Base-by-base conservation (phyloP, 768 basidiomycete species). In the Hemileccinum impolitum region DNA sequence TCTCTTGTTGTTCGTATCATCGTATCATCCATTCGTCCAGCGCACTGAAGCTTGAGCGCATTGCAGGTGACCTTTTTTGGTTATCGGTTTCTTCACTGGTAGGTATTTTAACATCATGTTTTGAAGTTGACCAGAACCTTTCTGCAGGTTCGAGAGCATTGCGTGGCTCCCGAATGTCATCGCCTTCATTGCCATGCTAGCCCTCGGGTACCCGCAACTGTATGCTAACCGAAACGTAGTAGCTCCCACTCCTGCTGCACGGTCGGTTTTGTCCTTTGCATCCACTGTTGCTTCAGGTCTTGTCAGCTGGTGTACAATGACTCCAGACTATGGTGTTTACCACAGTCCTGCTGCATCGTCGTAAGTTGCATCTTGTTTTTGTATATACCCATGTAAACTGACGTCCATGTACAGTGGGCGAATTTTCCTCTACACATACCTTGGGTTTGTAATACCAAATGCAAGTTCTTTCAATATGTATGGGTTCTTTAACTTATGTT, bases 201-300 rank as follows among this genome's bases (percentile, higher is more conserved):
- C 82, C 1, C 68, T 88, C 17, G 82, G 87, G 0, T 89, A 83
- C 1, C 83, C 86, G 44, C 76, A 90, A 51, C 66, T 93, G 18
- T 69, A 66, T 12, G 55, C 54, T 19, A 79, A 72, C 42, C 75
- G 59, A 38, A 48, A 39, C 10, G 51, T 73, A 4, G 72, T 72
- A 11, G 73, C 54, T 7, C 57, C 57, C 0, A 59, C 70, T 7
- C 70, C 75, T 1, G 70, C 69, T 0, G 56, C 68, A 3, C 52
- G 69, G 1, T 51, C 57, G 1, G 55, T 79, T 0, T 50, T 80
- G 31, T 72, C 76, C 2, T 80, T 74, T 57, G 68, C 72, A 6
- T 73, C 77, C 3, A 71, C 73, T 1, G 53, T 76, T 25, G 71
- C 71, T 3, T 70, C 78, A 0, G 76, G 70, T 45, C 63, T 76